These are phyloP conservation scores for Juglanconis juglandina DNA, from an alignment of 2,329 filamentous ascomycete genomes.

Conservation along the genomic window DNA sequence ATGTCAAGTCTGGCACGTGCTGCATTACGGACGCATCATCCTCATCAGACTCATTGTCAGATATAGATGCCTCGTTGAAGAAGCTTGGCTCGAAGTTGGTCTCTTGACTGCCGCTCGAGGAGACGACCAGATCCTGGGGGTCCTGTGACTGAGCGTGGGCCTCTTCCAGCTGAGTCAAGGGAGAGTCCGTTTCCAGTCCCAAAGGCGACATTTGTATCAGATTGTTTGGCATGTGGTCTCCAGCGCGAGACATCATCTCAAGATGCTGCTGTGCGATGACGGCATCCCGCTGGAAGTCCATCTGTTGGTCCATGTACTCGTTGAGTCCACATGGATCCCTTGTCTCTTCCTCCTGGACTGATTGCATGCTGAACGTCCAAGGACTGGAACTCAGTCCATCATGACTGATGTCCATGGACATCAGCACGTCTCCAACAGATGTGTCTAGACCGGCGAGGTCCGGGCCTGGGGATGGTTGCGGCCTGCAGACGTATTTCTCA, in stretches of 20 bases:
- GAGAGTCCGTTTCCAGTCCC: not conserved
- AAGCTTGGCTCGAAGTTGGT: conserved; percentile 3
- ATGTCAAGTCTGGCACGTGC: not conserved
- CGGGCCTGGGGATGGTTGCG: not conserved
- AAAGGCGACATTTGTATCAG: not conserved
- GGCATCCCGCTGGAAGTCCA: conserved; percentile 4
- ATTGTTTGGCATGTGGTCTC: not conserved
- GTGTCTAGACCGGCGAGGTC: conserved; percentile 19
- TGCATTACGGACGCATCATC: not conserved
- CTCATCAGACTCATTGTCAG: not conserved
- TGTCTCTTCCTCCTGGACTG: not conserved
- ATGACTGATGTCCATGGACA: not conserved
- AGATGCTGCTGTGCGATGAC: conserved; percentile 2
- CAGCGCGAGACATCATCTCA: not conserved
- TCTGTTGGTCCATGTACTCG: not conserved
- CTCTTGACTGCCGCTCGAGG: not conserved
- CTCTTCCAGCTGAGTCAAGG: not conserved
- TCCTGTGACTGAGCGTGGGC: not conserved
- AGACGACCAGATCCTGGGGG: not conserved
- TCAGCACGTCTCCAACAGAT: conserved; percentile 1
- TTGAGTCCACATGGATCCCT: not conserved
- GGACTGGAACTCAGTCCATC: not conserved
- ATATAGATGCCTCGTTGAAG: conserved; percentile 1
- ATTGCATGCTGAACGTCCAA: conserved; percentile 1
- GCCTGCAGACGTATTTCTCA: conserved; percentile 27